phyloP scores from a whole-genome alignment of 352 stramenopile genomes.

The Globisporangium radiosum region DNA sequence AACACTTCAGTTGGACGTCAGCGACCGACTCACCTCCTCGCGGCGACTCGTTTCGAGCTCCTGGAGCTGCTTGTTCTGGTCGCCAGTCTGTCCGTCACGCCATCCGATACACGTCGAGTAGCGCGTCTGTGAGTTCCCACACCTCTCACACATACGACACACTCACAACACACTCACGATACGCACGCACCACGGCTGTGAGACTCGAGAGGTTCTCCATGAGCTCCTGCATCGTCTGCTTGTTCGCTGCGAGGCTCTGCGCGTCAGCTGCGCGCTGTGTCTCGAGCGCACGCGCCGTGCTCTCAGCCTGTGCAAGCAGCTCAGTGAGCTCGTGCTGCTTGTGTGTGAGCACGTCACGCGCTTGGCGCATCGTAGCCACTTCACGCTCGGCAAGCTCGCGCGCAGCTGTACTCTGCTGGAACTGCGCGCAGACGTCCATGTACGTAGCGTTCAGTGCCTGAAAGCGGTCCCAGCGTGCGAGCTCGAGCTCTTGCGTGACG shows the following conservation, averaged over 20 bases:
- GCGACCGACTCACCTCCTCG: slow-evolving; percentile 26
- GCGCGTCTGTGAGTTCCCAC: not conserved
- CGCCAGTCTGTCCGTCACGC: slow-evolving; percentile 25
- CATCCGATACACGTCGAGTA: slow-evolving; percentile 1
- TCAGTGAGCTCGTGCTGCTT: slow-evolving; percentile 31
- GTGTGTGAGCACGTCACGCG: slow-evolving; percentile 12
- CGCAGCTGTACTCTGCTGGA: slow-evolving; percentile 25
- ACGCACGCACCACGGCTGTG: slow-evolving; percentile 37
- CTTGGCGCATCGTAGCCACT: slow-evolving; percentile 10
- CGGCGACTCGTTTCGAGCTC: slow-evolving; percentile 36
- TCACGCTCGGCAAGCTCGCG: slow-evolving; percentile 21
- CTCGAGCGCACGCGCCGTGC: slow-evolving; percentile 25
- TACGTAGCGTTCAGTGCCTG: slow-evolving; percentile 69
- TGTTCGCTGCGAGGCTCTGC: slow-evolving; percentile 30
- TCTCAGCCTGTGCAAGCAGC: slow-evolving; percentile 11
- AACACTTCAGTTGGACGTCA: no score
- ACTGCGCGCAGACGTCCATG: slow-evolving; percentile 36
- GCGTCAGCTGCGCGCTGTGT: slow-evolving; percentile 13
- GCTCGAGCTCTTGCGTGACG: slow-evolving; percentile 48
- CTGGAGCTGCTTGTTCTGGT: slow-evolving; percentile 62
- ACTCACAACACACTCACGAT: not conserved
- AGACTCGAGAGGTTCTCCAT: slow-evolving; percentile 63
- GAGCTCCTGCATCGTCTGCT: slow-evolving; percentile 60
- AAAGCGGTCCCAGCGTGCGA: slow-evolving; percentile 60
- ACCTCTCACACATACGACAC: not conserved